These are phyloP conservation scores for Mycena olivaceomarginata DNA, from an alignment of 768 basidiomycete genomes.

Conservation along the genomic window DNA sequence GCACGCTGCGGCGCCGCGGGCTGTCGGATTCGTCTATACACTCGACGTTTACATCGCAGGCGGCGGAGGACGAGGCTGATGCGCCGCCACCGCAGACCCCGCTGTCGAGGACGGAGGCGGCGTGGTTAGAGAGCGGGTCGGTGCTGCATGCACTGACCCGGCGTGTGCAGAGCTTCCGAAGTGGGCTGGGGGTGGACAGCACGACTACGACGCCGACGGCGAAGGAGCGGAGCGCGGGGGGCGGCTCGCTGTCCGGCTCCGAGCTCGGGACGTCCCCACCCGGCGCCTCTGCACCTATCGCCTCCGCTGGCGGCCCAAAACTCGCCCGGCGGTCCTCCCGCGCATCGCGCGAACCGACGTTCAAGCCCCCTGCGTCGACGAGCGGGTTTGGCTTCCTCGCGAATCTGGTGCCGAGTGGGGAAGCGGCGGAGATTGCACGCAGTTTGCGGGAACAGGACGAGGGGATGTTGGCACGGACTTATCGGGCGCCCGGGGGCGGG, in stretches of 20 bases:
- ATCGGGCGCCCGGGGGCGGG: not conserved
- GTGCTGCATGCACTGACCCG: conserved; percentile 73
- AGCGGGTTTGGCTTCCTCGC: conserved; percentile 29
- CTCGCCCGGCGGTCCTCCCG: conserved; percentile 27
- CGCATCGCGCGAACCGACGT: not conserved
- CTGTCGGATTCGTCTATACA: conserved; percentile 95
- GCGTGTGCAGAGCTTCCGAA: conserved; percentile 70
- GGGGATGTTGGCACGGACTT: conserved; percentile 31
- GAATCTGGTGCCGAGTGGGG: conserved; percentile 39
- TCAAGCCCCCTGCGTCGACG: conserved; percentile 12
- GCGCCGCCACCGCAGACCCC: conserved; percentile 45
- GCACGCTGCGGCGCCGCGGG: conserved; percentile 85
- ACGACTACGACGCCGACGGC: not conserved
- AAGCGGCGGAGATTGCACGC: conserved; percentile 34
- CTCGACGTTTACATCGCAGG: conserved; percentile 81
- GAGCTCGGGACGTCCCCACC: conserved; percentile 40
- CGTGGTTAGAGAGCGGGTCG: conserved; percentile 65
- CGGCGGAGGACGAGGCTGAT: conserved; percentile 57
- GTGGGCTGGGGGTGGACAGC: conserved; percentile 22
- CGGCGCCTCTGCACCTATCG: conserved; percentile 1
- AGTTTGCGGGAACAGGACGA: conserved; percentile 33
- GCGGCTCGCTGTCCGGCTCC: conserved; percentile 2
- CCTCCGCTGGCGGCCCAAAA: conserved; percentile 9
- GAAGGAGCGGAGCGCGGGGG: conserved; percentile 2
- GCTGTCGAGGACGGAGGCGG: conserved; percentile 42